Evolutionary conservation across 495 filamentous ascomycete species (phyloP).

Genomic region (Aspergillus homomorphus): DNA sequence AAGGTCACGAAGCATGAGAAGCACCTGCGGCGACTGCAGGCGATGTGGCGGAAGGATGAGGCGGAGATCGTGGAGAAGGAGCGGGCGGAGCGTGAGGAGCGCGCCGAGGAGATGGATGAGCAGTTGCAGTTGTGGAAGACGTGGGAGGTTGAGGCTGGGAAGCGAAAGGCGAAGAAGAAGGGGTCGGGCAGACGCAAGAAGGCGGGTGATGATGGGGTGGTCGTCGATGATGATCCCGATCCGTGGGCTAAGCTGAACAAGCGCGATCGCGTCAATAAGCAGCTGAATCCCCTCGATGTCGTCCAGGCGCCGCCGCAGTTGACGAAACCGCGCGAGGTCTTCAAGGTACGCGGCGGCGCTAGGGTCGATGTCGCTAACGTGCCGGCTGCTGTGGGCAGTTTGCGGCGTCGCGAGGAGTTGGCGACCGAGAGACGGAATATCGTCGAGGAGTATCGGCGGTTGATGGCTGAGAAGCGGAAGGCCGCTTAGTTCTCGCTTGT

Average conservation of each 20-base stretch:
- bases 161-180: constrained; percentile 59
- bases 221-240: constrained; percentile 59
- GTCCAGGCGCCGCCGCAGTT: constrained; percentile 78
- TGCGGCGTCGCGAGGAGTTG: constrained; percentile 79
- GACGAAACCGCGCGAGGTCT: constrained; percentile 61
- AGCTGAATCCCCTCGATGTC: constrained; percentile 66
- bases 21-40: constrained; percentile 76
- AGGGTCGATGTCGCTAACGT: constrained; percentile 70
- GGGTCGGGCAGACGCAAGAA: constrained; percentile 38
- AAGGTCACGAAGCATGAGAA: constrained; percentile 78
- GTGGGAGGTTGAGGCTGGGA: constrained; percentile 47
- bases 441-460: constrained; percentile 74
- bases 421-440: constrained; percentile 69
- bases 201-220: constrained; percentile 36
- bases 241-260: constrained; percentile 73
- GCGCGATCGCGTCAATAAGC: constrained; percentile 53
- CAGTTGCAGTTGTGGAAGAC: constrained; percentile 44
- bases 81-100: constrained; percentile 61
- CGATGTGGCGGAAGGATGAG: constrained; percentile 74
- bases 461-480: constrained; percentile 69
- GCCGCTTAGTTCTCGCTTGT: constrained; percentile 6
- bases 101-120: constrained; percentile 51
- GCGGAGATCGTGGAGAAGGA: constrained; percentile 62
- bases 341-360: constrained; percentile 65
- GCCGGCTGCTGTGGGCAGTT: constrained; percentile 72